phyloP scores from a whole-genome alignment of 306 rosid genomes.

The Medicago lupulina region DNA sequence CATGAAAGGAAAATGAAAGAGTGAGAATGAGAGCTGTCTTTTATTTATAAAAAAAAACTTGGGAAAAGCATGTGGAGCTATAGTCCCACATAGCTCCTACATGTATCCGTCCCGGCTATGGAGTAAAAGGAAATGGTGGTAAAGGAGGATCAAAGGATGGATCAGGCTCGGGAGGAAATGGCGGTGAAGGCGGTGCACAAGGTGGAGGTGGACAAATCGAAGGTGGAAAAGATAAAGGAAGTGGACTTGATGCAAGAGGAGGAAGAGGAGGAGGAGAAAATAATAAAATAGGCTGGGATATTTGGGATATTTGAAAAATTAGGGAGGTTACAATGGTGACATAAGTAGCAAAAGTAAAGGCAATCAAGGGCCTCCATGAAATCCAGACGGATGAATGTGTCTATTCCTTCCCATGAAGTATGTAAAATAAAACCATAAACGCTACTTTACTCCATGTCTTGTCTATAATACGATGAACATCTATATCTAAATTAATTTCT shows the following conservation, averaged over 20 bases:
- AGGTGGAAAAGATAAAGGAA: background rate
- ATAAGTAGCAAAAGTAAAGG: no score
- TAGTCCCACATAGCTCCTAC: no score
- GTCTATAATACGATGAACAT: no score
- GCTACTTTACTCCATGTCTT: background rate
- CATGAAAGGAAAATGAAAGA: no score
- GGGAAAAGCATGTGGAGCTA: no score
- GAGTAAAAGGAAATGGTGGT: background rate
- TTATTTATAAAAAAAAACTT: no score
- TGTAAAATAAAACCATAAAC: background rate
- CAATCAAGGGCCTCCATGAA: background rate
- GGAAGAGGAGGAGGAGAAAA: background rate
- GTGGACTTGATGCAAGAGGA: background rate
- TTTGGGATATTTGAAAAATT: no score
- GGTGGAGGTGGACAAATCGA: background rate
- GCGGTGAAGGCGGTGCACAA: background rate
- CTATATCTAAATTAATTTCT: no score
- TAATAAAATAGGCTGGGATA: no score
- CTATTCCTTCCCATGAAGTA: background rate
- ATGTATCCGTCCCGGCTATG: accelerated
- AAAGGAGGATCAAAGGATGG: background rate
- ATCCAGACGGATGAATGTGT: background rate
- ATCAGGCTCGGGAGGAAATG: no score
- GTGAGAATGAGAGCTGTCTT: no score
- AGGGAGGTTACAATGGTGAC: background rate